Evolutionary conservation across 75 land plant genomes (phyloP), one percentile per base, ranked within the genome.

Genomic region (Cupressus sempervirens): DNA sequence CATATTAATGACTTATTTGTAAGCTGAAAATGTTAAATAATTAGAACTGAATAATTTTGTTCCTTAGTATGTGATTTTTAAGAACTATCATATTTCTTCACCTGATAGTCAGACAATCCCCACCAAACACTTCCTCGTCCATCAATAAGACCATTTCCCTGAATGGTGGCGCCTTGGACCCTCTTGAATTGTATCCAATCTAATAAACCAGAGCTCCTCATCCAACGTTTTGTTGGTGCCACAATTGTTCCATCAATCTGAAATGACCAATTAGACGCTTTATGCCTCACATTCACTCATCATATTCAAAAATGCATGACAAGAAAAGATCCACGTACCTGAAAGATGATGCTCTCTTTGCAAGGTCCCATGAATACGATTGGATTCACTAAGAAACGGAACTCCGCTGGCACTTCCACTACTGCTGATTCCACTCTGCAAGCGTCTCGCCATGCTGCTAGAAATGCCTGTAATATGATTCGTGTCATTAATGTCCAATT

Each of bases 231-330:
- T 12, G 45, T 72, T 38, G 91, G 91, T 30, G 91, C 87, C 18
- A 89, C 67, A 23, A 90, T 90, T 84, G 87, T 86, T 48, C 91
- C 91, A 80, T 90, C 91, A 48, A 90, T 48, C 91, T 90, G 83
- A 15, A 81, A 50, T 41, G 3, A 43, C 40, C 6, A 6, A 3
- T 77, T 1, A 0, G 23, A 77, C 80, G 4, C 5, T 26, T 77
- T 20, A 77, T 36, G 32, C 18, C 18, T 35, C 18, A 77, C 15
- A 40, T 5, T 36, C 23, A 77, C 16, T 77, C 53, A 1, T 12
- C 13, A 13, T 50, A 11, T 13, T 50, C 15, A 11, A 13, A 13
- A 50, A 12, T 14, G 15, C 1, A 50, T 1, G 1, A 9, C 9
- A 26, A 32, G 6, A 11, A 38, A 26, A 20, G 36, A 18, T 35